Conservation (phyloP, 208 protist genomes). For the Wallacemonas rigidus region DNA sequence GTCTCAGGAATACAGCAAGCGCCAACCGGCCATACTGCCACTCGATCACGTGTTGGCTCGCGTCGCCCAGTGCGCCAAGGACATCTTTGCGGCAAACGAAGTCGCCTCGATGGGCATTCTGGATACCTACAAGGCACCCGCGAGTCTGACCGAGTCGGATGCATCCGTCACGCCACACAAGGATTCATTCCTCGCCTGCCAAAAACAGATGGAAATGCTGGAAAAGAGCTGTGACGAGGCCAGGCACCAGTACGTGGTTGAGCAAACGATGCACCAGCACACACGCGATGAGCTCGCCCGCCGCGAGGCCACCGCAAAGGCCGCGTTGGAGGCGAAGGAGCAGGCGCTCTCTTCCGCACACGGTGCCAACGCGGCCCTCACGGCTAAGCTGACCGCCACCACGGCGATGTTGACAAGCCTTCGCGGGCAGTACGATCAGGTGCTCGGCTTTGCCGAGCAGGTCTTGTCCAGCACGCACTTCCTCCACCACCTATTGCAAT, state of each 20-base stretch:
- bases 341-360: slow-evolving; percentile 22
- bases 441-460: slow-evolving; percentile 47
- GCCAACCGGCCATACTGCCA: background rate
- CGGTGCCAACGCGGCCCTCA: slow-evolving; percentile 48
- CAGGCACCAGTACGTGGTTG: slow-evolving; percentile 13
- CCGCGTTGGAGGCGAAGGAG: slow-evolving; percentile 29
- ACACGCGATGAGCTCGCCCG: slow-evolving; percentile 14
- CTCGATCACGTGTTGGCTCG: slow-evolving; percentile 17
- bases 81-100: slow-evolving; percentile 22
- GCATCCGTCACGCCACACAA: slow-evolving; percentile 13
- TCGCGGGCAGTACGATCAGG: slow-evolving; percentile 40
- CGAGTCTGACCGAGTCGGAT: background rate
- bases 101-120: slow-evolving; percentile 16
- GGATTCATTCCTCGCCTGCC: slow-evolving; percentile 18
- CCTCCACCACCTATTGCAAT: slow-evolving; percentile 45
- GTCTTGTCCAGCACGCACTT: slow-evolving; percentile 37
- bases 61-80: slow-evolving; percentile 26
- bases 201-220: slow-evolving; percentile 11
- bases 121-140: slow-evolving; percentile 12
- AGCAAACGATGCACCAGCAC: slow-evolving; percentile 19
- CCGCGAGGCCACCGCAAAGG: slow-evolving; percentile 14
- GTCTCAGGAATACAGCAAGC: background rate
- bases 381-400: slow-evolving; percentile 31
- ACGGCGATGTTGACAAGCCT: slow-evolving; percentile 37
- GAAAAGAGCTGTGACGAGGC: slow-evolving; percentile 9